These are phyloP conservation scores for Colletotrichum echinochloae DNA, from an alignment of 2,329 filamentous ascomycete species.

Conservation along the genomic window DNA sequence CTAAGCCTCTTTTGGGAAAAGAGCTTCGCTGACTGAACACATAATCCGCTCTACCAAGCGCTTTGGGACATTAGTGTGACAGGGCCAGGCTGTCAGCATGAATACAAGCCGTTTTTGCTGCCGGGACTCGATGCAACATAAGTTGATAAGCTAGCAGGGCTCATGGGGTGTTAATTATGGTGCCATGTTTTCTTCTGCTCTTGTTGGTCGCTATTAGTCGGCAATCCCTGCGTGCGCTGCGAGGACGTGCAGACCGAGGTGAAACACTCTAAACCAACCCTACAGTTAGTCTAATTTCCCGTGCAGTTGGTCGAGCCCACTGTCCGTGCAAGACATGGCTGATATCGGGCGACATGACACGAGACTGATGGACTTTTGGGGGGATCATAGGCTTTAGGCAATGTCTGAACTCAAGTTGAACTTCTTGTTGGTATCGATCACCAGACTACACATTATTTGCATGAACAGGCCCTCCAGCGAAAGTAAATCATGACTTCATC, in stretches of 20 bases:
- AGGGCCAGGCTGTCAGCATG: neutral
- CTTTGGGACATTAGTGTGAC: no score
- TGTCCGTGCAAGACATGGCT: neutral
- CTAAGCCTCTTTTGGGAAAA: neutral
- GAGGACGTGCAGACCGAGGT: neutral
- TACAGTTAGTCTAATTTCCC: neutral
- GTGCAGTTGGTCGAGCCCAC: neutral
- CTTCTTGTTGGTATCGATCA: constrained; percentile 18
- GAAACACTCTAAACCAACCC: neutral
- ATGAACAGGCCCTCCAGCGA: neutral
- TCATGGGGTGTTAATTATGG: neutral
- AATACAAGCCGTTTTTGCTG: neutral
- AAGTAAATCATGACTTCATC: constrained; percentile 16
- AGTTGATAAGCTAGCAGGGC: no score
- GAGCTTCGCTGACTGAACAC: neutral
- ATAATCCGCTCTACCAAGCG: neutral
- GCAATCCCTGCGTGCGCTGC: neutral
- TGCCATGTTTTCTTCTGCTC: neutral
- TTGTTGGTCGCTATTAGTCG: neutral
- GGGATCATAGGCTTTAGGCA: no score
- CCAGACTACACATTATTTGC: constrained; percentile 32
- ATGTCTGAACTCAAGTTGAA: neutral
- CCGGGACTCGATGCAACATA: no score
- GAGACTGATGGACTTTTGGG: neutral
- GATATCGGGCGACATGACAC: neutral